Percentiles rank a stretch among this genome's conserved stretches.
Conservation (phyloP, 768 basidiomycete genomes). For the Pseudohyphozyma bogoriensis region DNA sequence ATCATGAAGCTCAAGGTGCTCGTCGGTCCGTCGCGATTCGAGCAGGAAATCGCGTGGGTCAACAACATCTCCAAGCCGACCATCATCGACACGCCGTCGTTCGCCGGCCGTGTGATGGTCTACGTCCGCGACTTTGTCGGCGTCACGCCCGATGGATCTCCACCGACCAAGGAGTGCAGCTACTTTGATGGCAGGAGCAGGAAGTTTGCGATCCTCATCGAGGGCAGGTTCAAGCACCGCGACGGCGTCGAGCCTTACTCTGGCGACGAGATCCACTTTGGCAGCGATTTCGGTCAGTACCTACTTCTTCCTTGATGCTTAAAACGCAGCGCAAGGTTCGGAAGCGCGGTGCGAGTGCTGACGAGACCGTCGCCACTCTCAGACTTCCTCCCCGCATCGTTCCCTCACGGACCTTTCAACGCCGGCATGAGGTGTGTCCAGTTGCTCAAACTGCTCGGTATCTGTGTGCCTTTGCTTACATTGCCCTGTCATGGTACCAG, state of each 20-base stretch:
- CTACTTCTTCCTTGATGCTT: too few species aligned
- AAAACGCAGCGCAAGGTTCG: too few species aligned
- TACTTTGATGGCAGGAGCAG: constrained; percentile 28
- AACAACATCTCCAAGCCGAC: constrained; percentile 22
- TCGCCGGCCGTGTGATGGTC: constrained; percentile 30
- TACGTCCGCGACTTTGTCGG: constrained; percentile 29
- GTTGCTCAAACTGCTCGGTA: too few species aligned
- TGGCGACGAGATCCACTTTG: constrained; percentile 29
- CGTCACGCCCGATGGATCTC: constrained; percentile 26
- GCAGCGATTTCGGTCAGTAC: constrained; percentile 30
- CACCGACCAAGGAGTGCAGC: constrained; percentile 12
- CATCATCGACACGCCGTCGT: constrained; percentile 29
- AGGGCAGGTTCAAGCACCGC: constrained; percentile 29
- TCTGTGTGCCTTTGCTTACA: too few species aligned
- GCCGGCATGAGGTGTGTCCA: constrained; percentile 28
- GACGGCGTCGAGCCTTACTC: constrained; percentile 22
- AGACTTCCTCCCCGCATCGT: constrained; percentile 28
- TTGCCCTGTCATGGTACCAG: too few species aligned
- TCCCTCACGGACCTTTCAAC: constrained; percentile 28
- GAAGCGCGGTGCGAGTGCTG: not conserved
- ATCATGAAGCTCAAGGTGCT: too few species aligned
- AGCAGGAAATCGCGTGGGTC: constrained; percentile 16
- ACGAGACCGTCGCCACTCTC: too few species aligned
- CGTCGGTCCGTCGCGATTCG: constrained; percentile 21
- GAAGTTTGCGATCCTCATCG: constrained; percentile 31